Evolutionary conservation across 306 rosid species (phyloP).

Genomic region (Gynostemma pentaphyllum): DNA sequence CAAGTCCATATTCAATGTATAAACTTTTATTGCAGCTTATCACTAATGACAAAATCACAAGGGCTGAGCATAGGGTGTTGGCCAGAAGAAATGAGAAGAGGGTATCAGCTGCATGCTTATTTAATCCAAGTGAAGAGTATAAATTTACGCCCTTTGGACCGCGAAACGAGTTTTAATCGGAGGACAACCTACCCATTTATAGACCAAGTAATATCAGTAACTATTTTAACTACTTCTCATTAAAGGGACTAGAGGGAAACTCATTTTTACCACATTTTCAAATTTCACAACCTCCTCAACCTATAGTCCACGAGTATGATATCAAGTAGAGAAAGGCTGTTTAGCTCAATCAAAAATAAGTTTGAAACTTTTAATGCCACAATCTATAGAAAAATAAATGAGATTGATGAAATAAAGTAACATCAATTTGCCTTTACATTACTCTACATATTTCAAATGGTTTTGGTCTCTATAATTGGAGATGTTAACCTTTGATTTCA

Average conservation of each 20-base stretch:
- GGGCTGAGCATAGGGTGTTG: conserved; percentile 59
- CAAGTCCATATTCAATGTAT: no score
- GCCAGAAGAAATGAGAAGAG: conserved; percentile 39
- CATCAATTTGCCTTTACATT: no score
- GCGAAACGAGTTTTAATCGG: conserved; percentile 30
- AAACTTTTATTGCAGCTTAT: conserved; percentile 43
- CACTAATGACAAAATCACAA: conserved; percentile 54
- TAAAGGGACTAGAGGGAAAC: conserved; percentile 55
- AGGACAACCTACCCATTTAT: conserved; percentile 33
- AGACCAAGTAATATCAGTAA: conserved; percentile 34
- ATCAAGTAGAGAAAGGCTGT: no score
- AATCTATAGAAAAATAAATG: no score
- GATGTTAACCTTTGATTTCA: no score
- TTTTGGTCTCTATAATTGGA: no score
- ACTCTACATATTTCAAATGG: no score
- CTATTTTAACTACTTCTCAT: conserved; percentile 37
- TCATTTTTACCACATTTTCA: conserved; percentile 44
- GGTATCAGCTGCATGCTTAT: conserved; percentile 48
- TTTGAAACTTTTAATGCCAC: no score
- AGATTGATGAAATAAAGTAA: no score
- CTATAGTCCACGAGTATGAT: no score
- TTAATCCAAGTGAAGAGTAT: conserved; percentile 36
- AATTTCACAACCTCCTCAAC: no score
- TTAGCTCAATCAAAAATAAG: no score
- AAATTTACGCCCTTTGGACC: conserved; percentile 37